These are phyloP conservation scores for Trametes polyzona DNA, from an alignment of 1,284 basidiomycete species.

Conservation along the genomic window DNA sequence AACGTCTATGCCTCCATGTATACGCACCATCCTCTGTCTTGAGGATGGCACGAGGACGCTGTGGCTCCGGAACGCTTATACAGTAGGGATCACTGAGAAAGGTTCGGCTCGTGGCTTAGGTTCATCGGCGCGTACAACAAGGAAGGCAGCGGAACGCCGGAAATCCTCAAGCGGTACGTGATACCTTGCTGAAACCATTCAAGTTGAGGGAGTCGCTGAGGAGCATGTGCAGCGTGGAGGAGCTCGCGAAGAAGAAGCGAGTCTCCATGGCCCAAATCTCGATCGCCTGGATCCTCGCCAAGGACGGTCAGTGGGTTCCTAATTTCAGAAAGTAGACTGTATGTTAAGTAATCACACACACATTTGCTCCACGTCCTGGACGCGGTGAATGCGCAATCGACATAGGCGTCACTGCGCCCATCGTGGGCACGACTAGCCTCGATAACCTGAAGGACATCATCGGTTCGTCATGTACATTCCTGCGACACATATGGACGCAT, in stretches of 20 bases:
- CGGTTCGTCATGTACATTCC: conserved; percentile 19
- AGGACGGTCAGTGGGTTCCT: conserved; percentile 10
- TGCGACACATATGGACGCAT: neutral
- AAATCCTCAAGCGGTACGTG: conserved; percentile 32
- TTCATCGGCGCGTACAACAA: conserved; percentile 12
- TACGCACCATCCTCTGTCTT: neutral
- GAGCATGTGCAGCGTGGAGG: conserved; percentile 38
- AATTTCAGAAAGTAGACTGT: too few relatives aligned
- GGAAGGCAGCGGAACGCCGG: conserved; percentile 14
- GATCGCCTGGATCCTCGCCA: conserved; percentile 41
- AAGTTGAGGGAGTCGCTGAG: too few relatives aligned
- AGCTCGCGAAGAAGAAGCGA: conserved; percentile 39
- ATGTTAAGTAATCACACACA: too few relatives aligned
- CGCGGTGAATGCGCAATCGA: too few relatives aligned
- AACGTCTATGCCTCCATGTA: too few relatives aligned
- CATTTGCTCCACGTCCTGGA: too few relatives aligned
- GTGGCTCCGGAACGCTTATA: too few relatives aligned
- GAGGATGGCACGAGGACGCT: neutral
- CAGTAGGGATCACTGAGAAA: too few relatives aligned
- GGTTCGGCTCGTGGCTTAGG: conserved; percentile 1
- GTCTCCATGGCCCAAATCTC: conserved; percentile 44
- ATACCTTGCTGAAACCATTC: neutral
- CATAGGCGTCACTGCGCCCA: conserved; percentile 37
- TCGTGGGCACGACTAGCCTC: conserved; percentile 42
- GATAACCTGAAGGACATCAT: conserved; percentile 39